These are phyloP conservation scores for Penicillium parvum DNA, from an alignment of 495 filamentous ascomycete species.

Conservation along the genomic window DNA sequence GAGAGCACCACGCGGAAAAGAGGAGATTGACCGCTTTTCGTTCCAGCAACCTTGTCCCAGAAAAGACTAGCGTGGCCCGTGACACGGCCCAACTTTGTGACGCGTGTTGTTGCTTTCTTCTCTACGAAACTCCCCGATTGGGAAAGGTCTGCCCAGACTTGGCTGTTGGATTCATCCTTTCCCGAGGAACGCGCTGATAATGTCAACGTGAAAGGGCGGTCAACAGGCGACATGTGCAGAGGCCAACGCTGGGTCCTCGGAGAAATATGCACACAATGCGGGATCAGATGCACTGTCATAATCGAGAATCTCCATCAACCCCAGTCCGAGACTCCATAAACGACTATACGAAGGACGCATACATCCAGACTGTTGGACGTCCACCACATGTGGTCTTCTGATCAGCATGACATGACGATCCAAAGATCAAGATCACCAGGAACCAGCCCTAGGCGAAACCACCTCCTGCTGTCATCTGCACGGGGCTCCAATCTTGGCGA, in stretches of 20 bases:
- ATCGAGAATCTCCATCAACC: neutral
- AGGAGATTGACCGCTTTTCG: slow-evolving; percentile 24
- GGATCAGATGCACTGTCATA: neutral
- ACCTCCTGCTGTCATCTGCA: slow-evolving; percentile 38
- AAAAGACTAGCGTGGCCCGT: slow-evolving; percentile 7
- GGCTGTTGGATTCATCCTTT: no score
- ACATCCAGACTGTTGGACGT: neutral
- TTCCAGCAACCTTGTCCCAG: slow-evolving; percentile 4
- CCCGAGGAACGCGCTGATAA: slow-evolving; percentile 27
- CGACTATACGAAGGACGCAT: slow-evolving; percentile 2
- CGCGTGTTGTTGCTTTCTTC: slow-evolving; percentile 10
- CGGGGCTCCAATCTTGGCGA: slow-evolving; percentile 37
- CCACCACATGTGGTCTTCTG: neutral
- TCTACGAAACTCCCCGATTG: neutral
- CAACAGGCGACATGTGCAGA: neutral
- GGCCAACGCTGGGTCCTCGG: neutral
- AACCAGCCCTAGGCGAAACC: slow-evolving; percentile 13
- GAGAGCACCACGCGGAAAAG: slow-evolving; percentile 17
- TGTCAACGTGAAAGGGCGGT: slow-evolving; percentile 11
- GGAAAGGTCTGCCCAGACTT: neutral
- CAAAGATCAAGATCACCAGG: slow-evolving; percentile 18
- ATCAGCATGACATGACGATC: slow-evolving; percentile 16
- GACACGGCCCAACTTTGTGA: slow-evolving; percentile 17
- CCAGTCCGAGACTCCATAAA: neutral
- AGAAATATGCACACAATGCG: neutral